Evolutionary conservation across 2,329 filamentous ascomycete genomes (phyloP).

Genomic region (Trichoderma sp.): DNA sequence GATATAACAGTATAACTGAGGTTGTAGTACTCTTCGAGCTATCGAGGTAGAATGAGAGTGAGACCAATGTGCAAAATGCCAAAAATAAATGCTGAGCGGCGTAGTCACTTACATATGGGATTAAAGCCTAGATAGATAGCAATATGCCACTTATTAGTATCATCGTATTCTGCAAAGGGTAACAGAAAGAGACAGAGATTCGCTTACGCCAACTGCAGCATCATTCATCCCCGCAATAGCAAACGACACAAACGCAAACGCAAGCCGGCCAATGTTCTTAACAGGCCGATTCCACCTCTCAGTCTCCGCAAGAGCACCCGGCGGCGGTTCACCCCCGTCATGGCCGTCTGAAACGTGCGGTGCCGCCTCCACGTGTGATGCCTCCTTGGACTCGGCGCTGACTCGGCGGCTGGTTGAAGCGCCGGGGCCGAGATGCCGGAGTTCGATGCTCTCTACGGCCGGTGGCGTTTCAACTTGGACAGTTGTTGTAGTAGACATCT

Average conservation of each 20-base stretch:
- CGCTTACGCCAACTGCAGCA: slow-evolving; percentile 55
- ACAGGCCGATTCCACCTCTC: slow-evolving; percentile 40
- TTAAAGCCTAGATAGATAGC: slow-evolving; percentile 25
- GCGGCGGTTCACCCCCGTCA: slow-evolving; percentile 23
- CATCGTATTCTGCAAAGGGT: neutral
- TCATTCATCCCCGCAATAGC: slow-evolving; percentile 63
- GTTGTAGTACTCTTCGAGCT: slow-evolving; percentile 61
- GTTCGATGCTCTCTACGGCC: slow-evolving; percentile 19
- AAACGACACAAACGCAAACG: slow-evolving; percentile 55
- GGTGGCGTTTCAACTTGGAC: neutral
- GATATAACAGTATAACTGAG: slow-evolving; percentile 61
- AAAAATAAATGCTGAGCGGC: neutral
- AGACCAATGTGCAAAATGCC: neutral
- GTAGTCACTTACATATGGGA: slow-evolving; percentile 38
- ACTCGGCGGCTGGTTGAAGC: neutral
- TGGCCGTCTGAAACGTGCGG: slow-evolving; percentile 2
- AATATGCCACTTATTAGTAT: neutral
- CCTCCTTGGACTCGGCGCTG: neutral
- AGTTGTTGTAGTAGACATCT: neutral
- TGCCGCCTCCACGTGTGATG: neutral
- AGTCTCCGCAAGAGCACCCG: slow-evolving; percentile 28
- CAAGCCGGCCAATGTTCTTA: slow-evolving; percentile 33
- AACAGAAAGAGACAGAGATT: neutral
- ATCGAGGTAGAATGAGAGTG: neutral
- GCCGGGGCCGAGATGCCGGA: slow-evolving; percentile 9